A percentile compares a stretch with the other conserved stretches of the same genome.
Evolutionary conservation across 176 grass and related monocot species (phyloP).

Genomic region (Avena insularis): DNA sequence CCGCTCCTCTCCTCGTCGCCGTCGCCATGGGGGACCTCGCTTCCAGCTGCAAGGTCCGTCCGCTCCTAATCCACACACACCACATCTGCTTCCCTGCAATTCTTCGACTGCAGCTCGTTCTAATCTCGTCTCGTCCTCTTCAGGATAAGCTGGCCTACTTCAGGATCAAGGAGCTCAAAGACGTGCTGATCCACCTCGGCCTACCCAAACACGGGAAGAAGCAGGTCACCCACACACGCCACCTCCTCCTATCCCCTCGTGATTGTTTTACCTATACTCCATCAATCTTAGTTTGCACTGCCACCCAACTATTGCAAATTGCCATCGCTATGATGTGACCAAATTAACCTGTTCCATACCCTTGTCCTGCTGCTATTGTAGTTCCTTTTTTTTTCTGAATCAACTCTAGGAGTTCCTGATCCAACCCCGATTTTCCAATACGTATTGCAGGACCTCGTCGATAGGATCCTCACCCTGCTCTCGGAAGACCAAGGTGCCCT

Average conservation of each 20-base stretch:
- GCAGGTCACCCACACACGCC: slow-evolving; percentile 47
- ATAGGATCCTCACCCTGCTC: slow-evolving; percentile 54
- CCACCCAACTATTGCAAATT: not conserved
- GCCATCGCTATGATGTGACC: not conserved
- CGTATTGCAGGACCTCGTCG: slow-evolving; percentile 55
- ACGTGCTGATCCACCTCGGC: slow-evolving; percentile 64
- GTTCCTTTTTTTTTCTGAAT: too few species aligned
- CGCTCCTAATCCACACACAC: not conserved
- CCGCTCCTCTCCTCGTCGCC: not conserved
- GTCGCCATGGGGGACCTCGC: slow-evolving; percentile 13
- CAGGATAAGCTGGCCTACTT: slow-evolving; percentile 75
- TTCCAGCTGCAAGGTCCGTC: slow-evolving; percentile 20
- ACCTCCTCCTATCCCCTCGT: not conserved
- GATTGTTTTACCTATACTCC: not conserved
- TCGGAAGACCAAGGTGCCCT: slow-evolving; percentile 48
- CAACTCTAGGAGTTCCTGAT: not conserved
- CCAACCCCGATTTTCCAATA: not conserved
- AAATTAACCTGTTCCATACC: not conserved
- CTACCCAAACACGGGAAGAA: slow-evolving; percentile 76
- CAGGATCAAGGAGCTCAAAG: slow-evolving; percentile 83
- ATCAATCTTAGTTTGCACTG: not conserved
- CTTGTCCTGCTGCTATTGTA: not conserved
- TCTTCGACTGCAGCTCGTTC: not conserved
- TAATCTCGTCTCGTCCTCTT: not conserved
- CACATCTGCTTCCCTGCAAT: too few species aligned